These are phyloP conservation scores for Aciculosporium take DNA, from an alignment of 2,329 filamentous ascomycete species.

Conservation along the genomic window DNA sequence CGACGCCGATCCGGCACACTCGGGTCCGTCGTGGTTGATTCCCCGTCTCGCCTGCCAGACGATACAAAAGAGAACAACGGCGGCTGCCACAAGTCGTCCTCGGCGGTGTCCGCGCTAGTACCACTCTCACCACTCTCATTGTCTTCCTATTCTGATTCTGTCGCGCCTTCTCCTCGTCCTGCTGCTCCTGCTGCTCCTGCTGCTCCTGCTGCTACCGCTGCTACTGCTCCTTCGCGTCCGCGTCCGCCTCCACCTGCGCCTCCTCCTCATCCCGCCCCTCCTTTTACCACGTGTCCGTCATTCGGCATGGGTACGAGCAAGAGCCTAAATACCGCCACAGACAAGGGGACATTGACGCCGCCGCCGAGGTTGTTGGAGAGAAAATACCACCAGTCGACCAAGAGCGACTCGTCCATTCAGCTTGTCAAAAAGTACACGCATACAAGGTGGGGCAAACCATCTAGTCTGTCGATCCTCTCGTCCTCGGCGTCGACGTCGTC, in stretches of 20 bases:
- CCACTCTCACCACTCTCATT: background rate
- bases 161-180: background rate
- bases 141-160: background rate
- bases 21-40: background rate
- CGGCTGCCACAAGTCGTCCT: background rate
- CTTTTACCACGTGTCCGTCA: background rate
- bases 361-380: slow-evolving; percentile 5
- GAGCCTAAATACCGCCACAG: background rate
- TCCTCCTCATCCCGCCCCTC: too few species aligned
- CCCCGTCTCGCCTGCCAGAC: background rate
- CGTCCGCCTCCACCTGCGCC: background rate
- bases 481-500: background rate
- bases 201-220: background rate
- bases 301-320: background rate
- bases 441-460: slow-evolving; percentile 3
- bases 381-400: slow-evolving; percentile 2
- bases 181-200: background rate
- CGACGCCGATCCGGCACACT: background rate
- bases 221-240: too few species aligned
- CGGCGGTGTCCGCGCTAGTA: background rate
- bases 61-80: background rate
- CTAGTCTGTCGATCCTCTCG: background rate
- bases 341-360: background rate
- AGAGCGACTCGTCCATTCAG: slow-evolving; percentile 1
- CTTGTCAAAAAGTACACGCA: slow-evolving; percentile 1